phyloP scores from a whole-genome alignment of 2,329 filamentous ascomycete genomes.

The Clonostachys rosea region DNA sequence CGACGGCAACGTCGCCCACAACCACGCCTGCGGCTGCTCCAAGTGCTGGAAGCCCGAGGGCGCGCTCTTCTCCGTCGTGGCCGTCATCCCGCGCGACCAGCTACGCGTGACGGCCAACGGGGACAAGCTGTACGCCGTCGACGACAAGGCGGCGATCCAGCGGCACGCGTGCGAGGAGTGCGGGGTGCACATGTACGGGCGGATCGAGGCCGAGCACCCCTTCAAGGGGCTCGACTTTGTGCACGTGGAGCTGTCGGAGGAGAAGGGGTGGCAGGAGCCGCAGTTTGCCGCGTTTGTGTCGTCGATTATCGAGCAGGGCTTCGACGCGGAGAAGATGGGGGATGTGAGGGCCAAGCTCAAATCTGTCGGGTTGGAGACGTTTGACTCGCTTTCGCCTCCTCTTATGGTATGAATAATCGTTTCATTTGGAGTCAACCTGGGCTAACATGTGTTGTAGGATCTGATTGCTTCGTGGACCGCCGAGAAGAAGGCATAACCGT shows the following conservation, averaged over 20 bases:
- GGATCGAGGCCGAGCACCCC: constrained; percentile 59
- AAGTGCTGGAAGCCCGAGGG: constrained; percentile 67
- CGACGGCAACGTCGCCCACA: constrained; percentile 55
- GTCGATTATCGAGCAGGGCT: constrained; percentile 65
- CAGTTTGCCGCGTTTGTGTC: constrained; percentile 67
- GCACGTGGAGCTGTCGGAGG: constrained; percentile 56
- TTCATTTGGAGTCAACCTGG: constrained; percentile 34
- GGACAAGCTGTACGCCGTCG: constrained; percentile 52
- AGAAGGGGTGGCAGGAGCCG: constrained; percentile 66
- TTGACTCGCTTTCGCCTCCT: constrained; percentile 56
- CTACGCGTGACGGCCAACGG: constrained; percentile 53
- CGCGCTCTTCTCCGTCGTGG: constrained; percentile 60
- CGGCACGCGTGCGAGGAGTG: constrained; percentile 58
- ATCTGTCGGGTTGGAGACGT: constrained; percentile 53
- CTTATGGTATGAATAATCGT: constrained; percentile 43
- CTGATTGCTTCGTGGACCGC: too few species aligned
- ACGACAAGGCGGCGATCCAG: constrained; percentile 51
- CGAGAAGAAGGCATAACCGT: too few species aligned
- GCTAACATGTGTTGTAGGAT: not conserved
- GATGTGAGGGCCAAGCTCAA: constrained; percentile 49
- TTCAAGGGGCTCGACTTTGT: constrained; percentile 70
- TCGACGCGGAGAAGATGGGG: constrained; percentile 47
- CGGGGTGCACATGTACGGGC: constrained; percentile 58
- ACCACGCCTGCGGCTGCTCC: constrained; percentile 68
- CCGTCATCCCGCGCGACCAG: constrained; percentile 51